phyloP scores from a whole-genome alignment of 176 grass and related monocot genomes.

The Carex parvula region DNA sequence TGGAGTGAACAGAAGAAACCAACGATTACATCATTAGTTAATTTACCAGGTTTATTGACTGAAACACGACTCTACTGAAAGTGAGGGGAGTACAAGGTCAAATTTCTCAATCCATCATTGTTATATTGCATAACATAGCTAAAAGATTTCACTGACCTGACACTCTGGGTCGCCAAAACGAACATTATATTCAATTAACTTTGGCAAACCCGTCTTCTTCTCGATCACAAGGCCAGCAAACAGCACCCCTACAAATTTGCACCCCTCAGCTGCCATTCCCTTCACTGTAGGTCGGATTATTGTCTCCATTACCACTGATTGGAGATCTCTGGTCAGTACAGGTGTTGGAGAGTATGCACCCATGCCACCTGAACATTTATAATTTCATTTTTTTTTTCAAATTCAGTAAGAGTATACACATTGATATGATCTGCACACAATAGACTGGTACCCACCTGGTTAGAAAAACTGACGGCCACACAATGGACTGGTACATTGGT shows the following conservation, averaged over 20 bases:
- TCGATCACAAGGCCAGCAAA: constrained; percentile 94
- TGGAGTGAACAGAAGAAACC: neutral
- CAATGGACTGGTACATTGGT: neutral
- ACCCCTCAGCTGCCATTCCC: constrained; percentile 82
- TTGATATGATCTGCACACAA: neutral
- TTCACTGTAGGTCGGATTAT: constrained; percentile 85
- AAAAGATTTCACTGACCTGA: constrained; percentile 54
- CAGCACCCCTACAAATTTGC: constrained; percentile 81
- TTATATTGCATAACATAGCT: neutral
- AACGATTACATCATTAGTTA: neutral
- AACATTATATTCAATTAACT: constrained; percentile 91
- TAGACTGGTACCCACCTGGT: neutral
- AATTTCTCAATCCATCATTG: neutral
- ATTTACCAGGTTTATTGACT: neutral
- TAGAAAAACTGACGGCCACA: neutral
- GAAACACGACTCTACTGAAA: neutral
- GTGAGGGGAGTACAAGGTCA: neutral
- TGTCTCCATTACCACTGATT: constrained; percentile 60
- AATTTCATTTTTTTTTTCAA: neutral
- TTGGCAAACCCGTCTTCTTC: constrained; percentile 74
- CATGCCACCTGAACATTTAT: constrained; percentile 58
- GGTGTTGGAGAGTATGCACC: constrained; percentile 93
- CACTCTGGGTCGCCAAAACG: constrained; percentile 94
- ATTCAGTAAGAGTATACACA: neutral
- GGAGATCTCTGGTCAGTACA: constrained; percentile 63